A percentile compares a stretch with the other conserved stretches of the same genome.
phyloP scores from a whole-genome alignment of 1,139 yeast species.

The Yamadazyma buinensis region DNA sequence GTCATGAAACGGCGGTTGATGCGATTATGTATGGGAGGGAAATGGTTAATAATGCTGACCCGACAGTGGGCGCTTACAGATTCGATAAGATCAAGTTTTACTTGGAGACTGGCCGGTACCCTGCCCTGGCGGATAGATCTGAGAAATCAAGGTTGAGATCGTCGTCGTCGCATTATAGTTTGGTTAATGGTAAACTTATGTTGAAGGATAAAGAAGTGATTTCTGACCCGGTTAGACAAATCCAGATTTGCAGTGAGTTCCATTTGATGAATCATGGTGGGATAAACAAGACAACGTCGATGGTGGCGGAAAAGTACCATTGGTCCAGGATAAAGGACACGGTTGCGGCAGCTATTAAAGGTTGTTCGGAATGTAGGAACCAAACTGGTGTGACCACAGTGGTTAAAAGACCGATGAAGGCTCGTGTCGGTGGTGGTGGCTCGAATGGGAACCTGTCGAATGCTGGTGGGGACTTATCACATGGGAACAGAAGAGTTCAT shows the following conservation, averaged over 20 bases:
- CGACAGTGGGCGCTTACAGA: slow-evolving; percentile 53
- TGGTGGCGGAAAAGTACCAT: slow-evolving; percentile 75
- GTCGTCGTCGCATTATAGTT: slow-evolving; percentile 71
- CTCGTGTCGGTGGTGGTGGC: slow-evolving; percentile 9
- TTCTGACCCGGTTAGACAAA: slow-evolving; percentile 68
- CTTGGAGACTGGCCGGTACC: slow-evolving; percentile 81
- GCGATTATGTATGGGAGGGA: slow-evolving; percentile 68
- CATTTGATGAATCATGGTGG: slow-evolving; percentile 79
- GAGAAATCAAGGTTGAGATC: slow-evolving; percentile 85
- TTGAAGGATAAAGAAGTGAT: slow-evolving; percentile 81
- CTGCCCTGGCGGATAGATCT: slow-evolving; percentile 73
- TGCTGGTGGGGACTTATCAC: not conserved
- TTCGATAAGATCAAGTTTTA: slow-evolving; percentile 79
- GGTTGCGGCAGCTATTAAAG: slow-evolving; percentile 72
- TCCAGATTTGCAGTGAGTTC: slow-evolving; percentile 66
- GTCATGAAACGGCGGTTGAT: slow-evolving; percentile 79
- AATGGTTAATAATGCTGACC: slow-evolving; percentile 46
- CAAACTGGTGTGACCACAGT: slow-evolving; percentile 30
- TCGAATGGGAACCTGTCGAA: slow-evolving; percentile 1
- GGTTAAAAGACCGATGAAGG: slow-evolving; percentile 26
- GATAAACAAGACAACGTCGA: slow-evolving; percentile 82
- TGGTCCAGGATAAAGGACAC: slow-evolving; percentile 92
- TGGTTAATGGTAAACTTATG: slow-evolving; percentile 69
- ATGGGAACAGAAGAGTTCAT: slow-evolving; percentile 9
- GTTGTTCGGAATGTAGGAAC: slow-evolving; percentile 71